A percentile compares a stretch with the other conserved stretches of the same genome.
These are phyloP conservation scores for Kwoniella pini DNA, from an alignment of 768 basidiomycete species.

Conservation along the genomic window DNA sequence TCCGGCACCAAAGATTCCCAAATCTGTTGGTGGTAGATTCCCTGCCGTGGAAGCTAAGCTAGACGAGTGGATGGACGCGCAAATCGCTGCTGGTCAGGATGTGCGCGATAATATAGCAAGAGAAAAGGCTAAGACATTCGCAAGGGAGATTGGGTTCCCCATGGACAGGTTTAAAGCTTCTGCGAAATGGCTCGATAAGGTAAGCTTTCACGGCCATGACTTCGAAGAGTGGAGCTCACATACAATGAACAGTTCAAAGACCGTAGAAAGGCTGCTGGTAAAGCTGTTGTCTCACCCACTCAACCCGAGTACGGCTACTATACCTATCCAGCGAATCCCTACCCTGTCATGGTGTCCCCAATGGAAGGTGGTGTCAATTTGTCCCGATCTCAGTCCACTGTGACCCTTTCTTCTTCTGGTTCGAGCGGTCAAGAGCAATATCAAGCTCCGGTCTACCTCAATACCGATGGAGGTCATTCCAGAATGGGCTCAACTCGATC, in stretches of 20 bases:
- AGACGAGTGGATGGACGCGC: slow-evolving; percentile 51
- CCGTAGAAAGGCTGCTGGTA: slow-evolving; percentile 42
- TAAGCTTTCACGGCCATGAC: slow-evolving; percentile 11
- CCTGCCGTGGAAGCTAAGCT: slow-evolving; percentile 50
- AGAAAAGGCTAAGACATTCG: slow-evolving; percentile 50
- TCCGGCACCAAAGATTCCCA: slow-evolving; percentile 31
- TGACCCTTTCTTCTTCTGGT: slow-evolving; percentile 39
- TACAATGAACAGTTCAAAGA: slow-evolving; percentile 47
- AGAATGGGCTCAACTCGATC: slow-evolving; percentile 31
- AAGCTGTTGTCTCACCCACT: slow-evolving; percentile 30
- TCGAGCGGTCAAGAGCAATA: slow-evolving; percentile 37
- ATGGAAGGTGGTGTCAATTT: slow-evolving; percentile 24
- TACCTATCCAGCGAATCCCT: slow-evolving; percentile 21
- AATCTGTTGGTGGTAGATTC: slow-evolving; percentile 48
- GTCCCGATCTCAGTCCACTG: slow-evolving; percentile 42
- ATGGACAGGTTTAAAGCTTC: slow-evolving; percentile 53
- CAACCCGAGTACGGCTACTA: slow-evolving; percentile 28
- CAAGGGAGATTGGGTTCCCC: slow-evolving; percentile 44
- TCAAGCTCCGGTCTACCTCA: slow-evolving; percentile 19
- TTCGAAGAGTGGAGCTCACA: slow-evolving; percentile 16
- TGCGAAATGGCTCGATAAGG: slow-evolving; percentile 53
- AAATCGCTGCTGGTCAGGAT: slow-evolving; percentile 45
- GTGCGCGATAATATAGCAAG: slow-evolving; percentile 46
- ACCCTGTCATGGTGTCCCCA: slow-evolving; percentile 25
- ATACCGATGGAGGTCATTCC: slow-evolving; percentile 18